Base-by-base conservation (phyloP, 148 eudicot species). In the Polygonum aviculare region DNA sequence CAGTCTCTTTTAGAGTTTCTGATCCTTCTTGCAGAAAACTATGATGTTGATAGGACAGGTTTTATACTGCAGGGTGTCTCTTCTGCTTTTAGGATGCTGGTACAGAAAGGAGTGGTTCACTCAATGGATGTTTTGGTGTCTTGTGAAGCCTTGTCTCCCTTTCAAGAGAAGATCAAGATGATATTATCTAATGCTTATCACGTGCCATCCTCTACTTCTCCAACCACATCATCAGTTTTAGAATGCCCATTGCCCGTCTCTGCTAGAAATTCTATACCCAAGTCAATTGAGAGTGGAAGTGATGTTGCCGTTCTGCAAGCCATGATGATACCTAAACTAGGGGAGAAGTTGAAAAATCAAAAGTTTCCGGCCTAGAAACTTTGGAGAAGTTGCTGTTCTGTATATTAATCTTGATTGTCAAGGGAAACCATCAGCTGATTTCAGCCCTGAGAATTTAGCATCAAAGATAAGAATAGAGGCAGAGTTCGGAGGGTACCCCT, bases 1-100 rank as follows among this genome's bases (percentile, higher is more conserved):
- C 82, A 89, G 76, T 79, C 86, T 50, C 97, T 94, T 51, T 82
- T 94, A 15, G 98, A 94, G 76, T 94, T 88, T 79, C 74, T 94
- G 70, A 78, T 90, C 4, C 78, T 88, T 39, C 81, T 94, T 54
- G 80, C 88, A 71, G 96, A 94, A 41, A 88, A 88, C 74, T 94
- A 90, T 83, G 97, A 94, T 75, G 59, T 80, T 75, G 93, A 87
- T 77, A 86, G 97, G 84, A 88, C 84, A 67, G 77, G 80, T 76
- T 75, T 83, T 55, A 81, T 92, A 47, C 47, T 69, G 72, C 77
- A 65, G 26, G 90, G 97, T 16, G 87, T 92, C 35, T 84, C 82
- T 47, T 80, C 88, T 19, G 88, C 96, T 81, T 76, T 90, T 39
- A 75, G 54, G 60, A n/a, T 81, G 44, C 86, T 94, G 79, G 82